Evolutionary conservation across 352 stramenopile species (phyloP).

Genomic region (Achlya hypogyna): DNA sequence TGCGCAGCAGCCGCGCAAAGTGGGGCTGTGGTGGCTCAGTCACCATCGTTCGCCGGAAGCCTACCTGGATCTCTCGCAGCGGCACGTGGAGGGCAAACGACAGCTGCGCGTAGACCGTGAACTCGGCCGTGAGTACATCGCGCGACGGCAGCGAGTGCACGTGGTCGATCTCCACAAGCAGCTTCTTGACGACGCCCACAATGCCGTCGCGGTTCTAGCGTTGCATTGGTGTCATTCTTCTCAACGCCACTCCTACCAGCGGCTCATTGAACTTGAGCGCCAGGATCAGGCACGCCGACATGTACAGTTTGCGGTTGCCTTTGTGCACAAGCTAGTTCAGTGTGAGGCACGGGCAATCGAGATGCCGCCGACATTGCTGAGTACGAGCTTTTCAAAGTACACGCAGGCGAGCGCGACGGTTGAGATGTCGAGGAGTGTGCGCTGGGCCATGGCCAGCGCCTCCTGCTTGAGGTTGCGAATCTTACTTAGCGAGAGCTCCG

Average conservation of each 20-base stretch:
- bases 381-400: constrained; percentile 95
- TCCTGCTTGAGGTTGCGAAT: constrained; percentile 92
- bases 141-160: constrained; percentile 70
- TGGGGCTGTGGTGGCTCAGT: constrained; percentile 33
- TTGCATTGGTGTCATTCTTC: not conserved
- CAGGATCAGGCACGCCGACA: constrained; percentile 92
- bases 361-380: constrained; percentile 55
- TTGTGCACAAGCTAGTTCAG: constrained; percentile 92
- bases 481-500: constrained; percentile 93
- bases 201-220: constrained; percentile 43
- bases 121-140: constrained; percentile 83
- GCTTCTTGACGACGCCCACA: constrained; percentile 50
- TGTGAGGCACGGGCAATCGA: constrained; percentile 45
- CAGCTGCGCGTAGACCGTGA: constrained; percentile 84
- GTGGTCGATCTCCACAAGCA: constrained; percentile 69
- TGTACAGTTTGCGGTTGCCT: constrained; percentile 92
- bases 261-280: constrained; percentile 90
- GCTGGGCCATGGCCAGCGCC: constrained; percentile 58
- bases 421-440: constrained; percentile 85
- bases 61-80: constrained; percentile 51
- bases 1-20: constrained; percentile 74
- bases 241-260: constrained; percentile 1
- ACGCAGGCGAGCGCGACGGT: constrained; percentile 92
- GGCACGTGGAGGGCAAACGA: constrained; percentile 83
- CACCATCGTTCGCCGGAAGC: not conserved